Conservation (phyloP, 2,329 filamentous ascomycete species). For the Cadophora sp. region DNA sequence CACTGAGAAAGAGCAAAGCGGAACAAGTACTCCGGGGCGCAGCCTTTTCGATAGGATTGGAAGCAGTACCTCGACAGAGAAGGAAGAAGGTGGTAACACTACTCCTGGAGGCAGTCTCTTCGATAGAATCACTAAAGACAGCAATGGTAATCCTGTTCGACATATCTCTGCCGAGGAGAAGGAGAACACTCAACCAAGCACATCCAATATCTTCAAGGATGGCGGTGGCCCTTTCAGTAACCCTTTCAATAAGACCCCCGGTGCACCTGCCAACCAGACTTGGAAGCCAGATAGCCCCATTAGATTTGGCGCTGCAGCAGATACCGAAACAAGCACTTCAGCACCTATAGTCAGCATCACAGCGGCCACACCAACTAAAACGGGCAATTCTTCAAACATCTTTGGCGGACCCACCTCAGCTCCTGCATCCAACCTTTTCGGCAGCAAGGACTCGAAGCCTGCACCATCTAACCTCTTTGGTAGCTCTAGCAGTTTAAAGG, state of each 20-base stretch:
- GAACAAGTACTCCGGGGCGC: slow-evolving; percentile 37
- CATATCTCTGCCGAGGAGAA: slow-evolving; percentile 43
- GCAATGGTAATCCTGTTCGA: slow-evolving; percentile 55
- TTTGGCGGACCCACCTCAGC: slow-evolving; percentile 22
- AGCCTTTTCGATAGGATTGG: slow-evolving; percentile 16
- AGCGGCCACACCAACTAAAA: slow-evolving; percentile 33
- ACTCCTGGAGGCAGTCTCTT: slow-evolving; percentile 30
- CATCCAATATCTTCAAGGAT: slow-evolving; percentile 29
- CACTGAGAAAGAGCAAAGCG: slow-evolving; percentile 5
- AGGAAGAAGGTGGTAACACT: slow-evolving; percentile 44
- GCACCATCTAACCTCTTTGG: slow-evolving; percentile 31
- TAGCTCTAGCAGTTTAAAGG: slow-evolving; percentile 22
- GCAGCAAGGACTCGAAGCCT: slow-evolving; percentile 12
- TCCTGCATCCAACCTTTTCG: slow-evolving; percentile 3
- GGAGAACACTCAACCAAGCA: slow-evolving; percentile 43
- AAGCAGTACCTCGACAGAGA: not conserved
- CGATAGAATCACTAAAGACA: slow-evolving; percentile 59
- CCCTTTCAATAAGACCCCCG: slow-evolving; percentile 27
- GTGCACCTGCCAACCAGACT: slow-evolving; percentile 50
- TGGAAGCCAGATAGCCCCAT: slow-evolving; percentile 59
- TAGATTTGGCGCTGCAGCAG: slow-evolving; percentile 41
- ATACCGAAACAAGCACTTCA: not conserved
- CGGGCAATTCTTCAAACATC: slow-evolving; percentile 23
- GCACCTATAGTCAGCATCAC: slow-evolving; percentile 32
- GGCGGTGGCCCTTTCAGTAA: slow-evolving; percentile 32